A percentile compares a stretch with the other conserved stretches of the same genome.
Evolutionary conservation across 2,329 filamentous ascomycete genomes (phyloP).

Genomic region (Trichoderma sp.): DNA sequence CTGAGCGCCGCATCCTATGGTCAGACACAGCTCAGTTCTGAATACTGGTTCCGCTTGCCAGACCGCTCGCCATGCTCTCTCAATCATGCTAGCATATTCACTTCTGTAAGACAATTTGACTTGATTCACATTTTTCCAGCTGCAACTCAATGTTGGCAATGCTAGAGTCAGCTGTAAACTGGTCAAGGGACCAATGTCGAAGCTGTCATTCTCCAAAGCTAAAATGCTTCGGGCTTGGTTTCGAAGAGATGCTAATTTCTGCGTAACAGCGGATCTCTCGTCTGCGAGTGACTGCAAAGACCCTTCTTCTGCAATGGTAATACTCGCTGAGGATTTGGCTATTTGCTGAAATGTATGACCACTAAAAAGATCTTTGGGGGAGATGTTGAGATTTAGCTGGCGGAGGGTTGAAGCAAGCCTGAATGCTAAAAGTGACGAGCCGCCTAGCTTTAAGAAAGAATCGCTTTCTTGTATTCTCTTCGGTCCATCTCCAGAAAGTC

Average conservation of each 20-base stretch:
- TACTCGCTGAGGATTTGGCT: not conserved
- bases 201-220: not conserved
- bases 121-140: conserved; percentile 5
- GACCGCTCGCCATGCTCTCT: conserved; percentile 14
- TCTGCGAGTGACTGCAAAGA: not conserved
- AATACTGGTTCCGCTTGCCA: conserved; percentile 14
- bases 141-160: not conserved
- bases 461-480: not conserved
- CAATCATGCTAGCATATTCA: not conserved
- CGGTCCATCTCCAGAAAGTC: not conserved
- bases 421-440: conserved; percentile 17
- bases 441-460: conserved; percentile 10
- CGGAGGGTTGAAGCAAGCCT: conserved; percentile 14
- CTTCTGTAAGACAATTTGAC: not conserved
- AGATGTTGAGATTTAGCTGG: not conserved
- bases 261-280: not conserved
- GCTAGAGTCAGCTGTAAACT: conserved; percentile 12
- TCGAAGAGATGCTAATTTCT: not conserved
- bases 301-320: too few species aligned
- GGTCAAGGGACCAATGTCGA: conserved; percentile 10
- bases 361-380: conserved; percentile 7
- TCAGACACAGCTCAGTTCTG: conserved; percentile 8
- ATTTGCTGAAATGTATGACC: conserved; percentile 6
- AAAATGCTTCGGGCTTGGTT: not conserved
- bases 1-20: conserved; percentile 12